Base-by-base conservation (phyloP, 352 stramenopile genomes). In the Phytophthora foliorum region DNA sequence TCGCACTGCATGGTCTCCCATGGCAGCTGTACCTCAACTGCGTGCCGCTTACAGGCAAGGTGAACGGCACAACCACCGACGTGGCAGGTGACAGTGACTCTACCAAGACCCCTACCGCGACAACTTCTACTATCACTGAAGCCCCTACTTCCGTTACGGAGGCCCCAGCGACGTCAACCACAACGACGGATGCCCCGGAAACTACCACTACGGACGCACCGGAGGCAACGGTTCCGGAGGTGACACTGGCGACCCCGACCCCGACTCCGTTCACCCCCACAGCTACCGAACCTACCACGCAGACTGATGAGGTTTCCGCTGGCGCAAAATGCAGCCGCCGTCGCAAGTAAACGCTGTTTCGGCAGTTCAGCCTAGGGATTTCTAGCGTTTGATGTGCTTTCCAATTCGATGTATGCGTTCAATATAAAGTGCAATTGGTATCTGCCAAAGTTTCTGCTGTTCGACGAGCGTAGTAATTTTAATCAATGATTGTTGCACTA, bases 21-120 rank as follows among this genome's bases (percentile, higher is more conserved):
- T 91, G 81, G 81, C 81, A 91, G 60, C 74, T 86, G 48, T 91
- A 91, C 70, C 62, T 75, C 8, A 77, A 80, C 57, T 83, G 72
- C 25, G 63, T 72, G 0, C 63, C 69, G 6, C 49, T 71, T 34
- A 68, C 52, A 19, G 56, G 56, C 24, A 59, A 65, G 45, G 45
- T 49, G 38, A 62, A 53, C 59, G 45, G 59, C 38, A 48, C 64
- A 19, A 22, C 39, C 22, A 44, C n/a, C 3, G 46, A 44, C 17
- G 51, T 66, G 21, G 55, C 50, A 0, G 46, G 34, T 55, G 51
- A 54, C 7, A 66, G 51, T 4, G 54, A 67, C 27, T 44, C 50
- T 3, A 6, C 21, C 2, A 29, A 67, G 36, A 59, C 21, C 9
- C 52, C 52, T n/a, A 31, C 52, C 22, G 45, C 41, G 8, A 64